phyloP scores from a whole-genome alignment of 2,329 filamentous ascomycete species.

The Bipolaris gigantea region DNA sequence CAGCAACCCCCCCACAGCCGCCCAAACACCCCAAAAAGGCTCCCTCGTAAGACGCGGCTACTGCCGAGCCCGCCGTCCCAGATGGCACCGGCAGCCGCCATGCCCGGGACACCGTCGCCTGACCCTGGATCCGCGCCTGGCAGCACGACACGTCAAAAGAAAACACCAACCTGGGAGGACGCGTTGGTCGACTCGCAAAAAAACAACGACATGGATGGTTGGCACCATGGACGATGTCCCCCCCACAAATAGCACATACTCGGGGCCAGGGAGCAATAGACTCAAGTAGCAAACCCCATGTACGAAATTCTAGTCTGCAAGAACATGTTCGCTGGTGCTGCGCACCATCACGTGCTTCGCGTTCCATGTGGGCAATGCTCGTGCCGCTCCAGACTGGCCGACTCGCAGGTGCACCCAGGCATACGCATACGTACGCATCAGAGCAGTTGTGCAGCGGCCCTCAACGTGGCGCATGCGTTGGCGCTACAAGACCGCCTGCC shows the following conservation, averaged over 20 bases:
- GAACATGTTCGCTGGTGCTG: background rate
- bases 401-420: background rate
- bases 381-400: background rate
- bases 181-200: constrained; percentile 29
- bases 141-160: background rate
- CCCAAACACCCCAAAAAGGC: constrained; percentile 40
- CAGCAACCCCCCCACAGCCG: constrained; percentile 19
- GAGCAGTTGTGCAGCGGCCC: constrained; percentile 7
- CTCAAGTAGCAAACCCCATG: constrained; percentile 18
- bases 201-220: constrained; percentile 24
- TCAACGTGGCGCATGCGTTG: constrained; percentile 1
- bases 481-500: constrained; percentile 1
- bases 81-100: background rate
- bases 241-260: constrained; percentile 31
- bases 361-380: background rate
- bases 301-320: constrained; percentile 3
- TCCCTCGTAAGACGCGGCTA: constrained; percentile 18
- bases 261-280: constrained; percentile 20
- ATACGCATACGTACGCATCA: background rate
- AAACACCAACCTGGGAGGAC: constrained; percentile 24
- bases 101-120: background rate
- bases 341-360: background rate
- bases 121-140: background rate
- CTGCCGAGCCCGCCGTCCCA: constrained; percentile 1
- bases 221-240: constrained; percentile 34